Base-by-base conservation (phyloP, 2,329 filamentous ascomycete species). In the Fusarium goolgardi region DNA sequence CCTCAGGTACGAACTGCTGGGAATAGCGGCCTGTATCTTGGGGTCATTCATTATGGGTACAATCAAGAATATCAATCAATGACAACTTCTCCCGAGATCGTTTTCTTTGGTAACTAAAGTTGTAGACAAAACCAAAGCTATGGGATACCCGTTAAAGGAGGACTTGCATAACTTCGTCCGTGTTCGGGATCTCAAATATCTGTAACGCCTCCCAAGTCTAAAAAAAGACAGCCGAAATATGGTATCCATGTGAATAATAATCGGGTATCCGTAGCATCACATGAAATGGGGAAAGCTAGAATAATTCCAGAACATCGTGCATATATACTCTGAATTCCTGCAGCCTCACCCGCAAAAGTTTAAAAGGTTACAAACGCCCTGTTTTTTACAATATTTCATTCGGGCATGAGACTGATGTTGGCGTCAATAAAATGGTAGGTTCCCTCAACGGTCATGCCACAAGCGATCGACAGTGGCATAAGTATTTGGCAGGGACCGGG, bases 251-350 rank as follows among this genome's bases (percentile, higher is more conserved):
- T 57, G 59, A 63, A 63, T 57, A 41, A 47, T 25, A 29, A 55
- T 50, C 43, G 31, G 37, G 46, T 59, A 39, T 21, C 35, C 35
- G 12, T 39, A 39, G 35, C 8, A 56, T 62, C 45, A 51, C 34
- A 59, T 51, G 34, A n/a, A 15, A 54, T 49, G 60, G 59, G 50
- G 59, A 29, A 31, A 44, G 21, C 60, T 63, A 63, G 60, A 63
- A 63, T 39, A 37, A 58, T 63, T 63, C 59, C 31, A 58, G 52
- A 51, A 51, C 31, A 12, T 13, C 15, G 20, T 39, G 23, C 25
- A 27, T 51, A 37, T 39, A 39, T 37, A 37, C n/a, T 21, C 23
- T 51, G 10, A 20, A 5, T 51, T 6, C 23, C 18, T 45, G 11
- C 34, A 39, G 23, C 47, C 23, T 51, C 23, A 6, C 11, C 4